phyloP scores from a whole-genome alignment of 1,139 yeast genomes.

The Candida sp. region DNA sequence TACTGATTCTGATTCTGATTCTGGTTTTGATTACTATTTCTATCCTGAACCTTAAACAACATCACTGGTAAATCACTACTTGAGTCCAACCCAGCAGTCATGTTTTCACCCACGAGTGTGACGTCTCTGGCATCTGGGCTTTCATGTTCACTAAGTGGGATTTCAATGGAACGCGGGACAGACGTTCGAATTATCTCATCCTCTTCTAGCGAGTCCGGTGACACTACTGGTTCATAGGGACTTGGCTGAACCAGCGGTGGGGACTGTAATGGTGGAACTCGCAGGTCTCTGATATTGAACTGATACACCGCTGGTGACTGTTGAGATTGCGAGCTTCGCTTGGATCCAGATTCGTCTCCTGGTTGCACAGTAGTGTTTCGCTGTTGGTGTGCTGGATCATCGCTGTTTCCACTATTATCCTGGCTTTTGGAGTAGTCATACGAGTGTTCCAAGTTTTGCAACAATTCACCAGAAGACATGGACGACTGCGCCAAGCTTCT shows the following conservation, averaged over 20 bases:
- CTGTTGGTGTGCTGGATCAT: background rate
- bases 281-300: background rate
- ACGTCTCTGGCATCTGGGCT: background rate
- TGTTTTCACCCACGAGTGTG: conserved; percentile 11
- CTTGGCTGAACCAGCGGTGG: conserved; percentile 1
- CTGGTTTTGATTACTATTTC: conserved; percentile 16
- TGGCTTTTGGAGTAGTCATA: conserved; percentile 10
- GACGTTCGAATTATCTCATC: background rate
- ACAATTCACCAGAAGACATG: conserved; percentile 41
- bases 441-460: conserved; percentile 29
- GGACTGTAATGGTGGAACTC: conserved; percentile 1
- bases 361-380: background rate
- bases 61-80: conserved; percentile 30
- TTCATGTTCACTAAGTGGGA: conserved; percentile 6
- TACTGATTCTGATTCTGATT: background rate
- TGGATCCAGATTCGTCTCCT: background rate
- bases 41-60: conserved; percentile 34
- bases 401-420: conserved; percentile 7
- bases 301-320: background rate
- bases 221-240: background rate
- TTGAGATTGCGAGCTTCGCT: background rate
- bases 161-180: conserved; percentile 2
- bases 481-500: conserved; percentile 23
- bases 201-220: background rate
- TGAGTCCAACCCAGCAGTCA: conserved; percentile 35